These are phyloP conservation scores for Phlebiopsis gigantea DNA, from an alignment of 768 basidiomycete genomes.

Conservation along the genomic window DNA sequence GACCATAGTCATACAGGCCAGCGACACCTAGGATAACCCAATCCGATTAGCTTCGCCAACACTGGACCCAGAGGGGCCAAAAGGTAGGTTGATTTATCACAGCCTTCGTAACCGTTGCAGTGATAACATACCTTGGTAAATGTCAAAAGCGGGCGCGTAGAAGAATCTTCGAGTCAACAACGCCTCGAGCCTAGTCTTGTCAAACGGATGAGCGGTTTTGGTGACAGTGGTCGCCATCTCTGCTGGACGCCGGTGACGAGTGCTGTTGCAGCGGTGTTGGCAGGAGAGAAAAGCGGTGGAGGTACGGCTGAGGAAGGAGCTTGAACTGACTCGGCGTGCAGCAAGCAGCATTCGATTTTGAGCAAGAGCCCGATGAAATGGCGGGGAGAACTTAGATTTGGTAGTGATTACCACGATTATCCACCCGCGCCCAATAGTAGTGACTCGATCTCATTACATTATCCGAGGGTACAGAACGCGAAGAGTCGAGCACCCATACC, in stretches of 20 bases:
- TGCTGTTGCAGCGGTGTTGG: neutral
- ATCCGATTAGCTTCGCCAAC: constrained; percentile 3
- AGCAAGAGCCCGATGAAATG: neutral
- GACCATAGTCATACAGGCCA: constrained; percentile 97
- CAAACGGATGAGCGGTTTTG: constrained; percentile 83
- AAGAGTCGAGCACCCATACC: no score
- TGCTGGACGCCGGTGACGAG: neutral
- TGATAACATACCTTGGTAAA: constrained; percentile 81
- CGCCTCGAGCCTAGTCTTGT: constrained; percentile 80
- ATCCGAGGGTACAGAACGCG: no score
- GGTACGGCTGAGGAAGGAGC: constrained; percentile 3
- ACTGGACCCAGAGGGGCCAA: neutral
- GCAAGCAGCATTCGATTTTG: constrained; percentile 10
- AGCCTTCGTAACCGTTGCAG: no score
- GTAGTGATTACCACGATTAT: neutral
- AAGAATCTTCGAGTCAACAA: constrained; percentile 90
- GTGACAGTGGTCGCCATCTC: constrained; percentile 42
- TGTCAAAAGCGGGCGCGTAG: constrained; percentile 97
- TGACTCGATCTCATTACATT: no score
- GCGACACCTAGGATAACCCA: constrained; percentile 66
- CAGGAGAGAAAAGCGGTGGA: neutral
- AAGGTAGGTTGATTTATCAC: no score
- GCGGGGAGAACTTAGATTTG: neutral
- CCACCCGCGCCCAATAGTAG: no score
- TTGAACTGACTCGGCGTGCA: constrained; percentile 5